Percentiles rank a stretch among this genome's conserved stretches.
Conservation (phyloP, 768 basidiomycete species). For the Suillus variegatus region DNA sequence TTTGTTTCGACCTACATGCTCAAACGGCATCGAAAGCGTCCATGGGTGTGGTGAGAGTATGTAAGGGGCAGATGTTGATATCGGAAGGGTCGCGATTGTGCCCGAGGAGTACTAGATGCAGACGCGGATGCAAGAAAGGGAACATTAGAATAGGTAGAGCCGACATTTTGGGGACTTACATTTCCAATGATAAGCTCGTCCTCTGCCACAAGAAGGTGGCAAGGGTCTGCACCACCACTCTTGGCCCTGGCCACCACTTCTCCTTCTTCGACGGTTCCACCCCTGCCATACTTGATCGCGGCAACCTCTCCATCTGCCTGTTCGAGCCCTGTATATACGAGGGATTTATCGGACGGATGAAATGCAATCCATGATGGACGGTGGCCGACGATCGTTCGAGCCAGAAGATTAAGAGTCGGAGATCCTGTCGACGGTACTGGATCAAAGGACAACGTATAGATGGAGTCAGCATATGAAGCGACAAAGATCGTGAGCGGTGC, state of each 20-base stretch:
- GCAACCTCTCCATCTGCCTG: slow-evolving; percentile 63
- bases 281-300: slow-evolving; percentile 56
- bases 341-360: slow-evolving; percentile 53
- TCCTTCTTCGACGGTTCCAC: slow-evolving; percentile 37
- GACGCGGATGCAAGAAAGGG: slow-evolving; percentile 2
- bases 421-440: slow-evolving; percentile 52
- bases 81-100: slow-evolving; percentile 54
- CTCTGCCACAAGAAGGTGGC: slow-evolving; percentile 58
- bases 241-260: slow-evolving; percentile 46
- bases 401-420: slow-evolving; percentile 52
- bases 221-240: slow-evolving; percentile 63
- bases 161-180: slow-evolving; percentile 46
- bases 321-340: slow-evolving; percentile 70
- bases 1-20: slow-evolving; percentile 60
- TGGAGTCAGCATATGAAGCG: slow-evolving; percentile 63
- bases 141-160: background rate
- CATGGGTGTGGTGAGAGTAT: slow-evolving; percentile 36
- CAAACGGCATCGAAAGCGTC: slow-evolving; percentile 42
- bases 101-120: slow-evolving; percentile 67
- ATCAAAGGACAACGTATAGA: slow-evolving; percentile 69
- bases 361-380: slow-evolving; percentile 79
- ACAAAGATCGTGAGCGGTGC: slow-evolving; percentile 47
- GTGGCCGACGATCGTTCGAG: slow-evolving; percentile 51
- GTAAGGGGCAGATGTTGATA: slow-evolving; percentile 50
- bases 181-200: slow-evolving; percentile 68